These are phyloP conservation scores for Casaregolazyma suthepensis DNA, from an alignment of 1,139 yeast species.

Conservation along the genomic window DNA sequence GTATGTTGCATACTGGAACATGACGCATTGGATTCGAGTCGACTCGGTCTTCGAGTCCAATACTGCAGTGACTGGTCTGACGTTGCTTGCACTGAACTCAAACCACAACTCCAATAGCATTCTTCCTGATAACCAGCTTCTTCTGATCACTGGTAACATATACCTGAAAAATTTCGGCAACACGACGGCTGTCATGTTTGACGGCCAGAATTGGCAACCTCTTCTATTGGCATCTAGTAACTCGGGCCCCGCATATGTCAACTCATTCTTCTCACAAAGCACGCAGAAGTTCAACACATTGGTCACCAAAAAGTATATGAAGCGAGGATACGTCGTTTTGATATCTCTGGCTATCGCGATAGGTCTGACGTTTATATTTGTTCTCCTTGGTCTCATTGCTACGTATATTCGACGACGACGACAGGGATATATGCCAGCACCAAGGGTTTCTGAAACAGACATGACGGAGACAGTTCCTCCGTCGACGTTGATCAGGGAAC, in stretches of 20 bases:
- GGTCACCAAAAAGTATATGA: slow-evolving; percentile 24
- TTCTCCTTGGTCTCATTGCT: slow-evolving; percentile 55
- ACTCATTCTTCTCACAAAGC: slow-evolving; percentile 23
- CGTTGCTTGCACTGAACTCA: slow-evolving; percentile 31
- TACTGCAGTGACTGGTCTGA: slow-evolving; percentile 29
- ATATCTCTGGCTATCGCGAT: slow-evolving; percentile 83
- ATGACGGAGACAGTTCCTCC: slow-evolving; percentile 67
- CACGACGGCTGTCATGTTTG: slow-evolving; percentile 62
- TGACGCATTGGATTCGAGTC: slow-evolving; percentile 30
- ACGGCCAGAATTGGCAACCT: slow-evolving; percentile 72
- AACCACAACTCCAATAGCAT: slow-evolving; percentile 32
- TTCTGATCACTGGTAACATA: slow-evolving; percentile 61
- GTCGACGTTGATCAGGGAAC: slow-evolving; percentile 52
- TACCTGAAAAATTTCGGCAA: slow-evolving; percentile 48
- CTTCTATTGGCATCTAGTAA: slow-evolving; percentile 40
- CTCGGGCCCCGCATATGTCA: slow-evolving; percentile 25
- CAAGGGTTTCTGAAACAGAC: slow-evolving; percentile 57
- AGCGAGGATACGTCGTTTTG: slow-evolving; percentile 78
- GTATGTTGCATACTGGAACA: slow-evolving; percentile 31
- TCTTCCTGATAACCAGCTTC: slow-evolving; percentile 41
- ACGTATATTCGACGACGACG: slow-evolving; percentile 44
- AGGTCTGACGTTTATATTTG: slow-evolving; percentile 66
- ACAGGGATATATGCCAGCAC: slow-evolving; percentile 38
- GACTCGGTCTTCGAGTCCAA: slow-evolving; percentile 34
- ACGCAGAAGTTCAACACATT: slow-evolving; percentile 19